A percentile compares a stretch with the other conserved stretches of the same genome.
Evolutionary conservation across 805 yeast species (phyloP).

Genomic region (Suhomyces kilbournensis): DNA sequence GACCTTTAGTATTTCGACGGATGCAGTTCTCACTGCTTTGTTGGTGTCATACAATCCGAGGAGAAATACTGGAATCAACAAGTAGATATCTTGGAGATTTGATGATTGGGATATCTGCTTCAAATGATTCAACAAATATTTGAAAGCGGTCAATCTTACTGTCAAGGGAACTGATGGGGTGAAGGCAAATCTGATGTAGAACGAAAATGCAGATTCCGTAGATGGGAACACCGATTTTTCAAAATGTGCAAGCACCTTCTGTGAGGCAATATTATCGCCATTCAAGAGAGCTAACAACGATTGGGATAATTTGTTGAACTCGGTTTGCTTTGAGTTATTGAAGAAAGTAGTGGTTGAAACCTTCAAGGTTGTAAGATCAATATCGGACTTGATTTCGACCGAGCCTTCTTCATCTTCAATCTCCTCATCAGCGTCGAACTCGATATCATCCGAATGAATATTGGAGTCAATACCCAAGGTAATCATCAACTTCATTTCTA

Average conservation of each 20-base stretch:
- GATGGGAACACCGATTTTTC: constrained; percentile 30
- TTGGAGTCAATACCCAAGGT: constrained; percentile 41
- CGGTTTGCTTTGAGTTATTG: constrained; percentile 27
- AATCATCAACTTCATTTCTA: constrained; percentile 62
- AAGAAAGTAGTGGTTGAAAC: constrained; percentile 33
- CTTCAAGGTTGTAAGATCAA: constrained; percentile 13
- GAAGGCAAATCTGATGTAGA: constrained; percentile 53
- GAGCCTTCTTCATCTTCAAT: constrained; percentile 13
- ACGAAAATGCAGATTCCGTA: constrained; percentile 49
- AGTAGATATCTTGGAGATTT: constrained; percentile 36
- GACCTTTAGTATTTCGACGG: constrained; percentile 17
- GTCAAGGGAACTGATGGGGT: constrained; percentile 59
- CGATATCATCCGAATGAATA: constrained; percentile 27
- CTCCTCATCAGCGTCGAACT: constrained; percentile 22
- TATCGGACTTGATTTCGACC: constrained; percentile 17
- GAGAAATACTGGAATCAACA: constrained; percentile 57
- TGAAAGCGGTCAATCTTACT: constrained; percentile 51
- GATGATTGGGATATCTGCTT: constrained; percentile 29
- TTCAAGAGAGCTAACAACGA: constrained; percentile 29
- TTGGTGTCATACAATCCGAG: constrained; percentile 53
- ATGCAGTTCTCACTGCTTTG: constrained; percentile 45
- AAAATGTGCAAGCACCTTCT: constrained; percentile 13
- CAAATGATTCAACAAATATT: constrained; percentile 34
- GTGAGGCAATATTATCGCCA: constrained; percentile 6
- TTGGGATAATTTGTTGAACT: constrained; percentile 42